A percentile compares a stretch with the other conserved stretches of the same genome.
phyloP scores from a whole-genome alignment of 148 eudicot species.

The Dysphania ambrosioides region DNA sequence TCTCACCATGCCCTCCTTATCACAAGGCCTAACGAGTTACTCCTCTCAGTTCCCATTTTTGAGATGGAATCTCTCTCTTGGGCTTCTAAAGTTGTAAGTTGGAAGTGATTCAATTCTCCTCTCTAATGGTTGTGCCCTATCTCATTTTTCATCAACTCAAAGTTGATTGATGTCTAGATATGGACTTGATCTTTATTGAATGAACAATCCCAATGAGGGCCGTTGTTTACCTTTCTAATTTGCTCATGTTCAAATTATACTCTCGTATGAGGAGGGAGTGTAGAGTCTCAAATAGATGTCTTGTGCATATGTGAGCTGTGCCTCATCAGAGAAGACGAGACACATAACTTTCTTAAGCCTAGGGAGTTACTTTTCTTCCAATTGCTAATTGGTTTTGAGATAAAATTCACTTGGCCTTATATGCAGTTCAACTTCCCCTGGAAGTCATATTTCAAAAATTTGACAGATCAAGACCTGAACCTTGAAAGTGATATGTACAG shows the following conservation, averaged over 20 bases:
- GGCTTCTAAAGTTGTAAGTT: too few species aligned
- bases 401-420: background rate
- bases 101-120: background rate
- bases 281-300: background rate
- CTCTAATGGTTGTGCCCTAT: background rate
- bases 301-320: background rate
- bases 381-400: background rate
- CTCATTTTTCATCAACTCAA: too few species aligned
- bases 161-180: background rate
- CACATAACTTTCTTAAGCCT: background rate
- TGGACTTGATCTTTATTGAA: too few species aligned
- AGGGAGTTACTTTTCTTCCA: background rate
- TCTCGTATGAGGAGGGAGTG: too few species aligned
- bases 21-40: background rate
- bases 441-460: too few species aligned
- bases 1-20: background rate
- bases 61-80: background rate
- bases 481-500: background rate
- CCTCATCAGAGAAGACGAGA: background rate
- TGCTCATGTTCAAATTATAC: background rate
- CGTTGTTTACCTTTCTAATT: background rate
- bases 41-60: background rate
- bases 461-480: too few species aligned
- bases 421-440: background rate
- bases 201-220: background rate